Conservation (phyloP, 768 basidiomycete genomes). For the Termitomyces sp. region DNA sequence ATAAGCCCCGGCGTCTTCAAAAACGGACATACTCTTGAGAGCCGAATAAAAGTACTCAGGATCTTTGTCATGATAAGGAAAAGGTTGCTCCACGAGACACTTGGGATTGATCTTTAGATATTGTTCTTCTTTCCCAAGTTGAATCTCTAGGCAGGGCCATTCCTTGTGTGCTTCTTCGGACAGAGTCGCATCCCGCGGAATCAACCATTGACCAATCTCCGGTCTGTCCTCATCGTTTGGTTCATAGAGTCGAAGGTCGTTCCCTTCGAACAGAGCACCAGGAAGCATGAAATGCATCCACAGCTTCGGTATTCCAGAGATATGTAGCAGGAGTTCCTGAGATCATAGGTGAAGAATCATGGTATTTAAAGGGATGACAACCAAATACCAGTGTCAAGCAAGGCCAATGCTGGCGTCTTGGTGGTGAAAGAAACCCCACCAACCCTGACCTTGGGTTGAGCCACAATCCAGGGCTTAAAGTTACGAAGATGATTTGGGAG, state of each 20-base stretch:
- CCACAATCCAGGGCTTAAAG: background rate
- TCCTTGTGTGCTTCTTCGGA: background rate
- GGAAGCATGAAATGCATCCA: background rate
- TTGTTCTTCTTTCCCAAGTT: background rate
- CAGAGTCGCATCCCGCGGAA: background rate
- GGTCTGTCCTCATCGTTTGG: background rate
- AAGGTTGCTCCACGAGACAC: background rate
- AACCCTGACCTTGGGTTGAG: background rate
- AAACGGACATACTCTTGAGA: background rate
- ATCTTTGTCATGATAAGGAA: background rate
- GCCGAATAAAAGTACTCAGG: background rate
- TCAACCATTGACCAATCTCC: background rate
- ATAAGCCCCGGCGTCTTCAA: background rate
- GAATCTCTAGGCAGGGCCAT: background rate
- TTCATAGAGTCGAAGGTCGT: background rate
- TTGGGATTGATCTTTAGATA: background rate
- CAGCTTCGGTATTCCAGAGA: background rate
- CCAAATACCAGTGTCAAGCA: background rate
- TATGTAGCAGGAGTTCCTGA: background rate
- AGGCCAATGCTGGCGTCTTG: background rate
- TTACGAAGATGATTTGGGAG: background rate
- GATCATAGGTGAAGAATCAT: background rate
- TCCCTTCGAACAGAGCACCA: background rate
- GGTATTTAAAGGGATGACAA: background rate
- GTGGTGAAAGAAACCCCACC: background rate